A percentile compares a stretch with the other conserved stretches of the same genome.
Conservation (phyloP, 2,329 filamentous ascomycete genomes). For the Dryadomyces quercivorus region DNA sequence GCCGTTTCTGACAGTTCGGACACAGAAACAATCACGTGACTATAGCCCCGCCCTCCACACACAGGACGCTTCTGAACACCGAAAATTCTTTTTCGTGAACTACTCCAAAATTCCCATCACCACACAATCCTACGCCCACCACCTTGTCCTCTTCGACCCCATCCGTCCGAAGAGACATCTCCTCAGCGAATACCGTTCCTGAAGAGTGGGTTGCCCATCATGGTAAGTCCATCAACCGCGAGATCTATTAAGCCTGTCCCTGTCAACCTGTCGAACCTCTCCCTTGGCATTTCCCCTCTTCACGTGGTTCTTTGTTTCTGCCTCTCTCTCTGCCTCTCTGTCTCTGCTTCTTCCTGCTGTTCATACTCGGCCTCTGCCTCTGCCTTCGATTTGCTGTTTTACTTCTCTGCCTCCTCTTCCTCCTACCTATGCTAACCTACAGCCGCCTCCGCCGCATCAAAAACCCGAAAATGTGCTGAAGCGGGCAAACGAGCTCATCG, state of each 20-base stretch:
- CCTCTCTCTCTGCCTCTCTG: too few species aligned
- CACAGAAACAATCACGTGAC: not conserved
- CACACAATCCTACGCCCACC: not conserved
- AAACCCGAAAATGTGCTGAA: constrained; percentile 99
- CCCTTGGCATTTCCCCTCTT: not conserved
- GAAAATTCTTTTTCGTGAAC: constrained; percentile 5
- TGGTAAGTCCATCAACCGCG: constrained; percentile 22
- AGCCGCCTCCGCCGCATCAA: constrained; percentile 90
- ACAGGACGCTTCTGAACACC: not conserved
- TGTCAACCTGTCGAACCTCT: not conserved
- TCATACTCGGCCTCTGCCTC: too few species aligned
- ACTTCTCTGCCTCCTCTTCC: not conserved
- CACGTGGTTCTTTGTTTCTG: not conserved
- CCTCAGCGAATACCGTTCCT: constrained; percentile 9
- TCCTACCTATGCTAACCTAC: not conserved
- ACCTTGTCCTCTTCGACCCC: constrained; percentile 2
- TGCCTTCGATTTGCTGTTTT: not conserved
- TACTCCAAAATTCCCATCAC: not conserved
- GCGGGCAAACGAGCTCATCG: constrained; percentile 96
- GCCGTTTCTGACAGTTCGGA: too few species aligned
- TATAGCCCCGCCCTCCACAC: constrained; percentile 4
- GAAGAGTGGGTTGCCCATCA: constrained; percentile 41
- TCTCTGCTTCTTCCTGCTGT: too few species aligned
- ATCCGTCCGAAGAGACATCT: constrained; percentile 3
- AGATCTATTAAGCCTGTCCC: not conserved